Evolutionary conservation across 805 yeast species (phyloP), one percentile per base, ranked within the genome.

Genomic region (Grigorovia humatica): DNA sequence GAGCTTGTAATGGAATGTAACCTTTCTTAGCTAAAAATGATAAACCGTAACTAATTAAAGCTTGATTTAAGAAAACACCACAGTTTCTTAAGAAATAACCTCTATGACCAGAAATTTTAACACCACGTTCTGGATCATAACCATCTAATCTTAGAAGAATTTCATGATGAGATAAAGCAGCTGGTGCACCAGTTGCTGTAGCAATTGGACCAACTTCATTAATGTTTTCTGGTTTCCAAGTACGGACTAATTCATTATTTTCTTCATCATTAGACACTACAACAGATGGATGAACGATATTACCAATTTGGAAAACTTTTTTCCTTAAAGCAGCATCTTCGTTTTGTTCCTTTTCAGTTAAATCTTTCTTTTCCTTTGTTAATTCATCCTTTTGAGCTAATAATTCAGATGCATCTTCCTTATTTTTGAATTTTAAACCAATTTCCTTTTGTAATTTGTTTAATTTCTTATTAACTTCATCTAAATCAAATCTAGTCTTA

Each of bases 111-210:
- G 91, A 90, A 60, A 93, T 83, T 74, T 88, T 88, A 55, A 88
- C 96, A 71, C 99, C 99, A 75, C 99, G 85, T 74, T 93, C 98
- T 59, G 97, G 97, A 69, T 93, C 99, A 70, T 90, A 93, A 58
- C 99, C 99, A 67, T 93, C 97, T 60, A 93, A 77, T 74, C 97
- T 84, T 62, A 95, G 78, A 59, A 93, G 76, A 51, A 93, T 84
- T 75, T 93, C 99, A 68, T 93, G 98, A 69, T 93, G 99, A 35
- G 98, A 90, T 67, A 91, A 79, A 38, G 72, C 72, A 53, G 95
- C 95, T 57, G 82, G 81, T 48, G 77, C 75, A 55, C 86, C 85
- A 50, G 95, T 83, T 48, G 84, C 91, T 61, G 89, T 75, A 52
- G 95, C 95, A 58, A 79, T 69, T 55, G 78, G 75, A 44, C 80